Evolutionary conservation across 176 grass and related monocot genomes (phyloP).

Genomic region (Elymus sibiricus): DNA sequence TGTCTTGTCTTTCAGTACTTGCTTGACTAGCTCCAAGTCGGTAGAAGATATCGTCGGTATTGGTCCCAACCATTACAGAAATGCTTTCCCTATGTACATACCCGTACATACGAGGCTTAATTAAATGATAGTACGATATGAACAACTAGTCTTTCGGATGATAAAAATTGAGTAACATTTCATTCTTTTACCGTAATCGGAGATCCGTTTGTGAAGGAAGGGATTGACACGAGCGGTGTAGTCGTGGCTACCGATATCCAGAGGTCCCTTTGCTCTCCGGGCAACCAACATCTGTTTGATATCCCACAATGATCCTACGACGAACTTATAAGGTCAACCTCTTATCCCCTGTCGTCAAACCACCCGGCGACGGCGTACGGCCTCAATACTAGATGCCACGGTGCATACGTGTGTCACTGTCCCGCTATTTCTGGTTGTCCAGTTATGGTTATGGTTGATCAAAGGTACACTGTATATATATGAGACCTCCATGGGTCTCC

Average conservation of each 20-base stretch:
- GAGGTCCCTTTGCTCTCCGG: neutral
- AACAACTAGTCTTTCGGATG: neutral
- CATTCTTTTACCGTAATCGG: slow-evolving; percentile 26
- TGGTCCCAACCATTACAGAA: slow-evolving; percentile 50
- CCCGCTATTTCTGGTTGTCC: neutral
- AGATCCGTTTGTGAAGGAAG: slow-evolving; percentile 37
- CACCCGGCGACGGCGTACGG: slow-evolving; percentile 13
- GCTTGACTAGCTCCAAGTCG: slow-evolving; percentile 43
- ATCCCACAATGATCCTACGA: slow-evolving; percentile 37
- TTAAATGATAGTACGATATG: no score
- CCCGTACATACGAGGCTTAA: no score
- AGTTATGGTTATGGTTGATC: neutral
- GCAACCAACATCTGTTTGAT: slow-evolving; percentile 21
- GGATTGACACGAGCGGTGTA: slow-evolving; percentile 27
- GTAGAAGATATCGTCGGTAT: slow-evolving; percentile 24
- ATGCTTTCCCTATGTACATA: slow-evolving; percentile 37
- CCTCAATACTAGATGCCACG: slow-evolving; percentile 28
- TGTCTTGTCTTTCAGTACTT: slow-evolving; percentile 43
- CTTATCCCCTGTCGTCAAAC: slow-evolving; percentile 36
- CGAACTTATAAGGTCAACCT: slow-evolving; percentile 32
- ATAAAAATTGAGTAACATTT: no score
- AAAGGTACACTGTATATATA: no score
- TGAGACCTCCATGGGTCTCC: no score
- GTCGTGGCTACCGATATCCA: slow-evolving; percentile 33
- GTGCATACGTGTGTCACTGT: neutral